phyloP scores from a whole-genome alignment of 805 yeast species.

The Myxozyma mucilagina region DNA sequence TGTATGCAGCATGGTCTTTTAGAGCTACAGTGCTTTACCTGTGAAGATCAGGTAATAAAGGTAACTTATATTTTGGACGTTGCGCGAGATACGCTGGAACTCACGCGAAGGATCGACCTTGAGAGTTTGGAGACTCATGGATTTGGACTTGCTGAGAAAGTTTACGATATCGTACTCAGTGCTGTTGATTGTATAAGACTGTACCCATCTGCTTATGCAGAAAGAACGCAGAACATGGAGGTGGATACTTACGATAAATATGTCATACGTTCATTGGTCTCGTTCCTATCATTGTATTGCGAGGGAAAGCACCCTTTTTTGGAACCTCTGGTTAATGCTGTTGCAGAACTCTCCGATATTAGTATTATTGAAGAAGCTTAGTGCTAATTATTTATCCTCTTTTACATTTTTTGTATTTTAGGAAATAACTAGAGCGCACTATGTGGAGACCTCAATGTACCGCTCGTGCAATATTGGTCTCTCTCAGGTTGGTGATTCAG shows the following conservation, averaged over 20 bases:
- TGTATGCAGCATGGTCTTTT: slow-evolving; percentile 13
- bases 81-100: slow-evolving; percentile 8
- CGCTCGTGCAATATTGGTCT: too few relatives aligned
- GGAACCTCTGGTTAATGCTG: slow-evolving; percentile 10
- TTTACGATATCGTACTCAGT: slow-evolving; percentile 15
- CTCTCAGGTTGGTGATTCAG: too few relatives aligned
- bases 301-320: slow-evolving; percentile 19
- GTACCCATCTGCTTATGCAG: background rate
- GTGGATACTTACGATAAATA: background rate
- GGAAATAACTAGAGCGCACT: too few relatives aligned
- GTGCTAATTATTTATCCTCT: too few relatives aligned
- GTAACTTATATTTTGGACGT: slow-evolving; percentile 5
- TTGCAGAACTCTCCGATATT: background rate
- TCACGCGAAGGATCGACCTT: background rate
- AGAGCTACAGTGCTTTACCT: background rate
- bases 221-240: background rate
- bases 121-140: slow-evolving; percentile 19
- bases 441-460: too few relatives aligned
- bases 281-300: slow-evolving; percentile 13
- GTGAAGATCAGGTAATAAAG: background rate
- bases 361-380: too few relatives aligned
- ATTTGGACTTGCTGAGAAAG: slow-evolving; percentile 14
- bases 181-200: background rate
- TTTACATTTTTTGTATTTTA: too few relatives aligned
- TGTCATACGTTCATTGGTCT: slow-evolving; percentile 6